phyloP scores from a whole-genome alignment of 495 filamentous ascomycete species.

The Durotheca rogersii region DNA sequence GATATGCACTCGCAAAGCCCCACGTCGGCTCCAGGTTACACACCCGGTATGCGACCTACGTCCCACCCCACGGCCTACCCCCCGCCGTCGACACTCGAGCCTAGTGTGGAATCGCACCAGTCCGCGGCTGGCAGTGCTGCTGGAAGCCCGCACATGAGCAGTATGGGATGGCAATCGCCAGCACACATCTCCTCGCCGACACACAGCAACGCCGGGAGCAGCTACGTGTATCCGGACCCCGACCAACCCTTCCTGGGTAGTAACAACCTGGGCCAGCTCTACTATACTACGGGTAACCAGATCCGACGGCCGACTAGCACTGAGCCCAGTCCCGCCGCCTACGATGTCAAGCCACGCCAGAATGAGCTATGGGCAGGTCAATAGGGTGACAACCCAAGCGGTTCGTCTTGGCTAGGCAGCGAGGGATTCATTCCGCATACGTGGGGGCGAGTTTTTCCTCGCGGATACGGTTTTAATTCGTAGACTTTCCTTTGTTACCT shows the following conservation, averaged over 20 bases:
- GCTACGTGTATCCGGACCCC: slow-evolving; percentile 71
- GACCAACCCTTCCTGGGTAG: slow-evolving; percentile 53
- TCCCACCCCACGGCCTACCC: slow-evolving; percentile 81
- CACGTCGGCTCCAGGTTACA: slow-evolving; percentile 62
- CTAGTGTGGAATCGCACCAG: slow-evolving; percentile 75
- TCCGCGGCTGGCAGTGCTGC: slow-evolving; percentile 59
- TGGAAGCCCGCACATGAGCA: slow-evolving; percentile 73
- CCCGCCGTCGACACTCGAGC: slow-evolving; percentile 84
- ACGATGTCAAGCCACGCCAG: slow-evolving; percentile 59
- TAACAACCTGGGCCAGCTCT: slow-evolving; percentile 58
- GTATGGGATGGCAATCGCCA: slow-evolving; percentile 72
- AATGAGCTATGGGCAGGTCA: slow-evolving; percentile 37
- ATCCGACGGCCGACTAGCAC: slow-evolving; percentile 69
- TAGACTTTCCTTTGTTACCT: slow-evolving; percentile 26
- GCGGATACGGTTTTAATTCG: neutral
- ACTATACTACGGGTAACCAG: slow-evolving; percentile 63
- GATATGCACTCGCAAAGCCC: slow-evolving; percentile 76
- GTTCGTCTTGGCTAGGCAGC: neutral
- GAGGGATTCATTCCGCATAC: neutral
- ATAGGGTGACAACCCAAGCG: slow-evolving; percentile 25
- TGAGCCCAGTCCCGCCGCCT: slow-evolving; percentile 63
- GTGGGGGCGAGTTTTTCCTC: neutral
- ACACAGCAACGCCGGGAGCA: slow-evolving; percentile 55
- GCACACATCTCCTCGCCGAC: slow-evolving; percentile 66
- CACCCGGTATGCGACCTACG: slow-evolving; percentile 55